Percentiles rank a stretch among this genome's conserved stretches.
phyloP scores from a whole-genome alignment of 768 basidiomycete genomes.

The Termitomyces sp. region DNA sequence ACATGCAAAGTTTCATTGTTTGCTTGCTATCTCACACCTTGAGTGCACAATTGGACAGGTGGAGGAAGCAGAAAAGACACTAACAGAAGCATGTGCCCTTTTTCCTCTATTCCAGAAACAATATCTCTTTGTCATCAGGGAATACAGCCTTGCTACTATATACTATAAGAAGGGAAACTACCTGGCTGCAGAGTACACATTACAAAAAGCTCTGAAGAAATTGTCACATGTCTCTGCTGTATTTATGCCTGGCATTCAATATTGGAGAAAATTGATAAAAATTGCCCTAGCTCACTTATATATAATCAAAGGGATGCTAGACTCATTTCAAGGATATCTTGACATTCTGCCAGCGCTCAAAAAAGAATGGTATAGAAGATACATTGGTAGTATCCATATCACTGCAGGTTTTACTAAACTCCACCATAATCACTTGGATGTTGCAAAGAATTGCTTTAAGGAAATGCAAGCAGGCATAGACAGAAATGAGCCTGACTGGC shows the following conservation, averaged over 20 bases:
- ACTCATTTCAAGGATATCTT: neutral
- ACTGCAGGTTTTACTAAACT: neutral
- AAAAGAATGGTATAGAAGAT: neutral
- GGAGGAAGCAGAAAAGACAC: neutral
- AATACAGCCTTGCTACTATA: neutral
- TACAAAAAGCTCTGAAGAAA: neutral
- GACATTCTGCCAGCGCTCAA: neutral
- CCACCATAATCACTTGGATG: neutral
- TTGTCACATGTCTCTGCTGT: neutral
- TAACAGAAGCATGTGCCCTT: neutral
- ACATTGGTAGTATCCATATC: neutral
- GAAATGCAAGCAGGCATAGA: neutral
- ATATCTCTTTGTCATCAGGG: neutral
- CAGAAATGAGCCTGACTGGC: neutral
- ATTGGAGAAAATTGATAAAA: neutral
- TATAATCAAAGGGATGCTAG: neutral
- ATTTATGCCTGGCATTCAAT: rapidly evolving
- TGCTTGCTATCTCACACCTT: neutral
- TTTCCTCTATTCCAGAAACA: neutral
- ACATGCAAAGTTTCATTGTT: neutral
- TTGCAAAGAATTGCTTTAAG: neutral
- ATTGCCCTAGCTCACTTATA: neutral
- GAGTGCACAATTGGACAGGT: neutral
- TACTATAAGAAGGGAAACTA: neutral
- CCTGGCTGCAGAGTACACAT: neutral